These are phyloP conservation scores for Cercospora sp. DNA, from an alignment of 2,329 filamentous ascomycete species.

Conservation along the genomic window DNA sequence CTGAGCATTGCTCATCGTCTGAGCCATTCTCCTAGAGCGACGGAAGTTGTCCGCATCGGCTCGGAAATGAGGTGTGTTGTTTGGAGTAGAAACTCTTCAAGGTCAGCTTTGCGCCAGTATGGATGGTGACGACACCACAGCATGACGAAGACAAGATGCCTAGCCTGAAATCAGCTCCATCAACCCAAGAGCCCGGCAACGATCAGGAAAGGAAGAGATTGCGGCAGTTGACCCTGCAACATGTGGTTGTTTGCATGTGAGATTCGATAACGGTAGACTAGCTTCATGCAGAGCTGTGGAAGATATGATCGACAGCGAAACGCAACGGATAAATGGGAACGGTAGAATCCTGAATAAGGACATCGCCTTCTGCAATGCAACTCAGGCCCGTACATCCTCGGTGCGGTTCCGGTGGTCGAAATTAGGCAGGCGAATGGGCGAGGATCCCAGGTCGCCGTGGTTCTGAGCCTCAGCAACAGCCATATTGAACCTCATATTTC, in stretches of 20 bases:
- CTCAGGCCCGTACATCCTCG: neutral
- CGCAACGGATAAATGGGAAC: neutral
- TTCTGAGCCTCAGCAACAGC: conserved; percentile 5
- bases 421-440: conserved; percentile 3
- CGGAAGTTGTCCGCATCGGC: neutral
- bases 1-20: neutral
- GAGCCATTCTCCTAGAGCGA: neutral
- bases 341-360: conserved; percentile 3
- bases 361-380: conserved; percentile 7
- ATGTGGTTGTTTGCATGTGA: conserved; percentile 5
- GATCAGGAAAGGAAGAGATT: neutral
- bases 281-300: neutral
- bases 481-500: conserved; percentile 11
- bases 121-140: neutral
- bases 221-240: conserved; percentile 3
- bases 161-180: neutral
- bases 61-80: neutral
- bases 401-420: conserved; percentile 2
- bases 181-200: neutral
- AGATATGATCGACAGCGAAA: neutral
- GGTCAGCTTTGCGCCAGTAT: neutral
- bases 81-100: neutral
- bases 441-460: conserved; percentile 6
- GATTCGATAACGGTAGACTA: conserved; percentile 5
- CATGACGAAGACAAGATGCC: neutral